Evolutionary conservation across 2,329 filamentous ascomycete genomes (phyloP).

Genomic region (Fonsecaea pugnacius): DNA sequence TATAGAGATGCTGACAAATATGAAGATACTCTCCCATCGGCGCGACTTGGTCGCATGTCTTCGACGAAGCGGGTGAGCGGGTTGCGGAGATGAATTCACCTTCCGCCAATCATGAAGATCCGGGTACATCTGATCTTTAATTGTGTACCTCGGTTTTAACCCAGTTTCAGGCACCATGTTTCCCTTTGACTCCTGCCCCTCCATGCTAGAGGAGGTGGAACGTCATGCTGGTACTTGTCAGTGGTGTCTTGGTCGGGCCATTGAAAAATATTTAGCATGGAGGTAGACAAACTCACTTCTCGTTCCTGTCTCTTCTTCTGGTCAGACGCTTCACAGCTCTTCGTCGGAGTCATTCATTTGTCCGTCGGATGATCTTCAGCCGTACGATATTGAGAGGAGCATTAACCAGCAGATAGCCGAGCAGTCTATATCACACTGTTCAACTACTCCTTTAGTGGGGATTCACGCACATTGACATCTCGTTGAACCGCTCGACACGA

Average conservation of each 20-base stretch:
- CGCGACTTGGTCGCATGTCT: neutral
- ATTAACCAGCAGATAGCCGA: neutral
- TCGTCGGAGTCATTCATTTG: neutral
- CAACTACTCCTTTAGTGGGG: neutral
- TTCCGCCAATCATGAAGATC: slow-evolving; percentile 14
- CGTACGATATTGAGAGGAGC: neutral
- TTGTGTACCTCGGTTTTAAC: slow-evolving; percentile 13
- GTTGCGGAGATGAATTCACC: neutral
- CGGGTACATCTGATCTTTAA: neutral
- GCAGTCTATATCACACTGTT: neutral
- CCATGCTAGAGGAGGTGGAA: neutral
- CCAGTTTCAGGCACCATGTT: slow-evolving; percentile 2
- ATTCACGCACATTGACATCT: neutral
- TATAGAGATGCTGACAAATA: slow-evolving; percentile 14
- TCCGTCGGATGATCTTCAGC: neutral
- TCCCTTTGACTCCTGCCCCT: neutral
- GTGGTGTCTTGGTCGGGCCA: neutral
- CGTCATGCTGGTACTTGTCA: neutral
- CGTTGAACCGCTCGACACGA: neutral
- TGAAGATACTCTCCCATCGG: neutral
- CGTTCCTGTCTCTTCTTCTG: neutral
- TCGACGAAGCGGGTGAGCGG: neutral
- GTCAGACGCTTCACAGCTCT: neutral
- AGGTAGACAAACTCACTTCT: neutral
- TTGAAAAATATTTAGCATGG: neutral